Evolutionary conservation across 2,329 filamentous ascomycete species (phyloP), one percentile per base, ranked within the genome.

Genomic region (Fusarium kyushuense): DNA sequence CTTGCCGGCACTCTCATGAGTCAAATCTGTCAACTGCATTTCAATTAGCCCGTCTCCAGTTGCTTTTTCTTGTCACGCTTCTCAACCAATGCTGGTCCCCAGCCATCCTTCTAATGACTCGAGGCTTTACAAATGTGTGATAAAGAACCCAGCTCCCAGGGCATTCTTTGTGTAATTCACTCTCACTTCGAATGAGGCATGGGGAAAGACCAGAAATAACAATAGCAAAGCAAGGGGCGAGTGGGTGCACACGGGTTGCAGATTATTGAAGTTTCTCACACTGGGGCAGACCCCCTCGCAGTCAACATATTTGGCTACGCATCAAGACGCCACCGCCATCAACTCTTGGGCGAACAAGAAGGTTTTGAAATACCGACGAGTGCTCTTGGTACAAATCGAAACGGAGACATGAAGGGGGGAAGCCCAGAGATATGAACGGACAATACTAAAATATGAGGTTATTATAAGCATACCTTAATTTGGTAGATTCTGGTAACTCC

Each of bases 21-120:
- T 74, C 69, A 72, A 74, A 74, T 64, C 72, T 74, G 72, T 74
- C 72, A 74, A 68, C 61, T 58, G 55, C 66, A 66, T 70, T 65
- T 58, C 64, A 63, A 64, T 73, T 67, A 74, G 70, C 59, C 58
- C 67, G 25, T 51, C 47, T 51, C 23, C 47, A 29, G 30, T 74
- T 74, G 53, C 72, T 72, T 74, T 73, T 67, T 58, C 27, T 30
- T 48, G 35, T 54, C 13, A n/a, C 23, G 57, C 59, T 51, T 71
- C 57, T 72, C 59, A 51, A 62, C 61, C 58, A 57, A 64, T 56
- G 55, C 54, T 58, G 36, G 63, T 58, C 48, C 23, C 43, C 27
- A 55, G 56, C 45, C 35, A 52, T 33, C 46, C 45, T 67, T 54
- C 53, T 54, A 47, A 40, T 46, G 49, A 33, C 54, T 54, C 40